Base-by-base conservation (phyloP, 805 yeast species). In the Dipodascus geniculatus region DNA sequence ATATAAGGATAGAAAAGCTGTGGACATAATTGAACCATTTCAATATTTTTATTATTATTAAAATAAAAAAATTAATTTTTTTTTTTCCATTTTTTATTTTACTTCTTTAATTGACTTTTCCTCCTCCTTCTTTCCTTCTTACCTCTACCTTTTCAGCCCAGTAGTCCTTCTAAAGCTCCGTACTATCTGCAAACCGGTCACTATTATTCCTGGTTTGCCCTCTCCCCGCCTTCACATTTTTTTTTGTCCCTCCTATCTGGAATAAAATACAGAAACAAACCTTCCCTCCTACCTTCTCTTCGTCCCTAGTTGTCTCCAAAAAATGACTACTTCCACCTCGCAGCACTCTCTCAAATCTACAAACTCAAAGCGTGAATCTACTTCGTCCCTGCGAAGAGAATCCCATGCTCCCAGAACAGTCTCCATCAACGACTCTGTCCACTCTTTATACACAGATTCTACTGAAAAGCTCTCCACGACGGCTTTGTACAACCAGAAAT, bases 401-500 rank as follows among this genome's bases (percentile, higher is more conserved):
- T 28, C 33, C 11, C 44, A 38, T 16, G 44, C 44, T n/a, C 44
- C 44, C 6, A 14, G 44, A n/a, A 38, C 44, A 4, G 44, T 38
- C 44, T 38, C 44, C 20, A 38, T 38, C 20, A 38, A 38, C 44
- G 20, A 38, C 20, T 38, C 44, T 6, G 44, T 38, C 14, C 44
- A 38, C 20, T n/a, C 17, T 9, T 16, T 38, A 14, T 38, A 38
- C 19, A 38, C 44, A 38, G 44, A 38, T 16, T 38, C 44, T 16
- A 38, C 17, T 9, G 44, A 38, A 47, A 47, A 47, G 19, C 49
- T 47, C 19, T 47, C 66, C 24, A 69, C 67, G 48, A 63, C 65
- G 48, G 71, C 71, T 17, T 58, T 60, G 50, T 69, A 67, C 58
- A 60, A 62, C 55, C 67, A 65, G 51, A 67, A 67, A 48, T 60